Evolutionary conservation across 352 stramenopile genomes (phyloP).

Genomic region (Pythium apleroticum): DNA sequence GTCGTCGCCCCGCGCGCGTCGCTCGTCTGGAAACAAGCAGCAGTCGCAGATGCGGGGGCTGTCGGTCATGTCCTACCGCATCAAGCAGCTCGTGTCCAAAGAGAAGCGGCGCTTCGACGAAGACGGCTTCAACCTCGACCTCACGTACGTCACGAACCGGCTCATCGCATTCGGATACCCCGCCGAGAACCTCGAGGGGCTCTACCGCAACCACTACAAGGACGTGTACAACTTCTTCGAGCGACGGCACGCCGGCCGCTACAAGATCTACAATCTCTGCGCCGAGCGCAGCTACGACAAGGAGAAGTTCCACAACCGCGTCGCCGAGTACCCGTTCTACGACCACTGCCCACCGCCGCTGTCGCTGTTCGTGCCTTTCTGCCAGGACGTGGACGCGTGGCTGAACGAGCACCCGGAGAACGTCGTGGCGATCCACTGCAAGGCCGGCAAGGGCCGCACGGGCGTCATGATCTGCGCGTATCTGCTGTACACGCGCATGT

Average conservation of each 20-base stretch:
- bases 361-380: constrained; percentile 72
- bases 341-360: constrained; percentile 86
- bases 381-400: constrained; percentile 59
- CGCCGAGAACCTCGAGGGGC: constrained; percentile 79
- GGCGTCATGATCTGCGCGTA: constrained; percentile 88
- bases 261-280: constrained; percentile 93
- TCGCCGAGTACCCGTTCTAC: constrained; percentile 82
- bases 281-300: constrained; percentile 82
- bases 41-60: constrained; percentile 37
- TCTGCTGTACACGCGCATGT: constrained; percentile 66
- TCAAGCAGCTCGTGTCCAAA: constrained; percentile 89
- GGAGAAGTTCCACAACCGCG: constrained; percentile 74
- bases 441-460: constrained; percentile 89
- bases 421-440: constrained; percentile 90
- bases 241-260: constrained; percentile 66
- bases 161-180: constrained; percentile 91
- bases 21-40: constrained; percentile 16
- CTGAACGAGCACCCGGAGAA: constrained; percentile 58
- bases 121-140: constrained; percentile 91
- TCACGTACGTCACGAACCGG: constrained; percentile 88
- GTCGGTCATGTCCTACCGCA: constrained; percentile 47
- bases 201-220: constrained; percentile 90
- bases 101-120: constrained; percentile 87
- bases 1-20: constrained; percentile 3
- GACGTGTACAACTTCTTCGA: constrained; percentile 92